These are phyloP conservation scores for Cryphonectria carpinicola DNA, from an alignment of 2,329 filamentous ascomycete species.

Conservation along the genomic window DNA sequence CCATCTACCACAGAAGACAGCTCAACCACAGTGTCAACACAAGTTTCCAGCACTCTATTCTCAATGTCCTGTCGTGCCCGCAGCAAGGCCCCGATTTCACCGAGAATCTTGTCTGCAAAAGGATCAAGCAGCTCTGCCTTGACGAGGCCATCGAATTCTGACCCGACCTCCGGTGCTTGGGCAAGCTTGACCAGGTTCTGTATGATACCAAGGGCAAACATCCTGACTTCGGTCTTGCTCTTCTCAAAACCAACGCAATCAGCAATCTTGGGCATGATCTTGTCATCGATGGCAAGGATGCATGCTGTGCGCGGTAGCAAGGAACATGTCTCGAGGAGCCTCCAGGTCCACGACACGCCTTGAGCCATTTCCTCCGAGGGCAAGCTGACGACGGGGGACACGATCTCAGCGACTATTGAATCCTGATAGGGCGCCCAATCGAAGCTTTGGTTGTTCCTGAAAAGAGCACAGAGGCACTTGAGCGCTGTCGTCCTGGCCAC, in stretches of 20 bases:
- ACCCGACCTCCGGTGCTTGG: slow-evolving; percentile 56
- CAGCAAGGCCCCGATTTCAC: slow-evolving; percentile 70
- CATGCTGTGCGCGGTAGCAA: slow-evolving; percentile 66
- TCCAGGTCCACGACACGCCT: slow-evolving; percentile 80
- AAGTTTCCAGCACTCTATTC: slow-evolving; percentile 77
- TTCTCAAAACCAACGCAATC: slow-evolving; percentile 72
- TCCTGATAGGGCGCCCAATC: slow-evolving; percentile 75
- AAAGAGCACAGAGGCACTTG: slow-evolving; percentile 80
- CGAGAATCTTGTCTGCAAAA: slow-evolving; percentile 63
- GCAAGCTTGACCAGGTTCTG: slow-evolving; percentile 68
- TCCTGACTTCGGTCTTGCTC: slow-evolving; percentile 73
- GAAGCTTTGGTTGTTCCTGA: slow-evolving; percentile 71
- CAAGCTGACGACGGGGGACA: slow-evolving; percentile 76
- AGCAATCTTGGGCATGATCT: slow-evolving; percentile 72
- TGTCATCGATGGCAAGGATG: slow-evolving; percentile 65
- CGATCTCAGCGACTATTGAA: slow-evolving; percentile 72
- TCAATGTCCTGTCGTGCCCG: slow-evolving; percentile 59
- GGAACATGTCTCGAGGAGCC: slow-evolving; percentile 82
- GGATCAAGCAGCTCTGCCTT: slow-evolving; percentile 59
- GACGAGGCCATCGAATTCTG: slow-evolving; percentile 61
- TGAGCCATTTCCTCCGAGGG: slow-evolving; percentile 87
- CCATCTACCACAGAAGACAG: slow-evolving; percentile 72
- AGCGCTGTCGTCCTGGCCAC: slow-evolving; percentile 73
- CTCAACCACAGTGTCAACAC: slow-evolving; percentile 77
- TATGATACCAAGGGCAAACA: slow-evolving; percentile 78